Base-by-base conservation (phyloP, 495 filamentous ascomycete species). In the Aspergillus egyptiacus region DNA sequence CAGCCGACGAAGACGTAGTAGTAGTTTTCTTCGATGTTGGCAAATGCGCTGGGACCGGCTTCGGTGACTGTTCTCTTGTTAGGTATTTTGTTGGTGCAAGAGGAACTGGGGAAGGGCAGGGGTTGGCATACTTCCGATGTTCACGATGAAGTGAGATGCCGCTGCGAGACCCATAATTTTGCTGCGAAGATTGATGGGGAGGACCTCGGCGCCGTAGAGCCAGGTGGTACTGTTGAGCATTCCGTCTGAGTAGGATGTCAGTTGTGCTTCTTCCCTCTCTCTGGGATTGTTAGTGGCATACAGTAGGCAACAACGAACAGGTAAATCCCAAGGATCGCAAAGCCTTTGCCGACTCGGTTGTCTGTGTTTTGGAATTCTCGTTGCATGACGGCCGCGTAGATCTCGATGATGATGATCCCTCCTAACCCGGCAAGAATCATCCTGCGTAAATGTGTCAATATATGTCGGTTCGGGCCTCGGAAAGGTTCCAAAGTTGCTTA, bases 171-270 rank as follows among this genome's bases (percentile, higher is more conserved):
- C 78, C 75, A 82, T 79, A 3, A 82, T 66, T 54, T 79, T 80
- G 58, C 75, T 80, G 13, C 78, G 71, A 31, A 80, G 63, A 9
- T 68, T 68, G 14, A 80, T 74, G 2, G 78, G 78, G 1, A 82
- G 58, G 15, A 82, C 74, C 58, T 82, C 78, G 22, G 78, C 75
- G 10, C 77, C 78, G 50, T 82, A 82, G 0, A 80, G 59, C 78
- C 78, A 82, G 5, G 78, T 80, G 7, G 76, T 80, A 51, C 70
- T 75, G 65, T 80, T 80, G 11, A 82, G 69, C 69, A 79, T 74
- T 25, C 72, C 74, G 49, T 82, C 75, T 77, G 27, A 27, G 17
- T 2, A 15, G 4, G 17, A 48, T n/a, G 14, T 51, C 37, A 46
- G 31, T 17, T 31, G 9, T n/a, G n/a, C n/a, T 25, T 9, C 27